Evolutionary conservation across 805 yeast genomes (phyloP).

Genomic region (Cyberlindnera samutprakarnensis): DNA sequence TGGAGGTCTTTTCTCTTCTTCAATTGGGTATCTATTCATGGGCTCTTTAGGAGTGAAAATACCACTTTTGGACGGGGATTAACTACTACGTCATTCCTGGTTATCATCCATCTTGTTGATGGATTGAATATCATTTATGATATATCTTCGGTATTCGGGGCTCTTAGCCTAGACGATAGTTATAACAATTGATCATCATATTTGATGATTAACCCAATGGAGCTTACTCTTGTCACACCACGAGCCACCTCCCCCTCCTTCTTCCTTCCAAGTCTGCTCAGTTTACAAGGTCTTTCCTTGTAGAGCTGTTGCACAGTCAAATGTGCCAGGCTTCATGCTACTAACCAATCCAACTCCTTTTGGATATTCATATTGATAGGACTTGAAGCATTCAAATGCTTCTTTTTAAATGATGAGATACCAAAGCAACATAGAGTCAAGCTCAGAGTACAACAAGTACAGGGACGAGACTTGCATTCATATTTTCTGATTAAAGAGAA

Average conservation of each 20-base stretch:
- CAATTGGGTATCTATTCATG: too few relatives aligned
- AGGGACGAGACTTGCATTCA: constrained; percentile 69
- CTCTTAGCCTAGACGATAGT: constrained; percentile 55
- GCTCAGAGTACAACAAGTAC: constrained; percentile 57
- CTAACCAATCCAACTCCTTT: background rate
- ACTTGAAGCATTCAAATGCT: background rate
- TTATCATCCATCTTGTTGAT: constrained; percentile 1
- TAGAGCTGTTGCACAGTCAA: constrained; percentile 47
- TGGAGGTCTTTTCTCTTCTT: too few relatives aligned
- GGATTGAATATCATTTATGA: too few relatives aligned
- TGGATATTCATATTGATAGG: constrained; percentile 7
- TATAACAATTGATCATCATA: constrained; percentile 50
- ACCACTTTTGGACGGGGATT: too few relatives aligned
- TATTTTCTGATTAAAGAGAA: constrained; percentile 17
- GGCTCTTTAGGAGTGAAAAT: too few relatives aligned
- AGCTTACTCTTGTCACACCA: constrained; percentile 67
- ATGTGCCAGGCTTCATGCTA: constrained; percentile 45
- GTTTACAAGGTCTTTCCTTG: background rate
- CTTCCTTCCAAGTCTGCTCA: constrained; percentile 12
- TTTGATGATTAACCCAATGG: constrained; percentile 59
- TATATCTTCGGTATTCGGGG: constrained; percentile 56
- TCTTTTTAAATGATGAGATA: constrained; percentile 65
- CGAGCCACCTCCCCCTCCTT: constrained; percentile 38
- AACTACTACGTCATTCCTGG: too few relatives aligned
- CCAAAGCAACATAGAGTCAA: constrained; percentile 83